These are phyloP conservation scores for Xylariaceae sp. DNA, from an alignment of 2,329 filamentous ascomycete species.

Conservation along the genomic window DNA sequence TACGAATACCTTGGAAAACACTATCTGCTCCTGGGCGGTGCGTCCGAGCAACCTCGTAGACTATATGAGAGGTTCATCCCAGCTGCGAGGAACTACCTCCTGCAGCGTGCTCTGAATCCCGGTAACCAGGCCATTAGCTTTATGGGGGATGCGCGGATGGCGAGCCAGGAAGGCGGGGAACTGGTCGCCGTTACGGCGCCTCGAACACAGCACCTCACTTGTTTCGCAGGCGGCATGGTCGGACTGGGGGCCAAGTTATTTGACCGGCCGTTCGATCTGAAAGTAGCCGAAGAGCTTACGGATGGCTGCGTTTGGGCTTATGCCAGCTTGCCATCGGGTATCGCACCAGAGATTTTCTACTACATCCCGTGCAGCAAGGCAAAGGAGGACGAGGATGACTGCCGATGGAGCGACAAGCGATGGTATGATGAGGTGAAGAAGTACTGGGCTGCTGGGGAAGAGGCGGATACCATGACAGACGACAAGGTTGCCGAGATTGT, in stretches of 20 bases:
- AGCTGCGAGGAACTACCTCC: constrained; percentile 40
- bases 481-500: constrained; percentile 33
- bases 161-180: constrained; percentile 20
- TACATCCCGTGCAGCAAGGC: constrained; percentile 37
- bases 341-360: constrained; percentile 57
- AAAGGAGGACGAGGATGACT: constrained; percentile 23
- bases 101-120: constrained; percentile 40
- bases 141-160: constrained; percentile 40
- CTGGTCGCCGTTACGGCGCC: constrained; percentile 26
- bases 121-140: constrained; percentile 41
- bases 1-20: constrained; percentile 64
- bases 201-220: constrained; percentile 51
- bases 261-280: constrained; percentile 48
- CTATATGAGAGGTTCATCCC: constrained; percentile 42
- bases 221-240: constrained; percentile 62
- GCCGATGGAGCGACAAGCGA: constrained; percentile 28
- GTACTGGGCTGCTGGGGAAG: constrained; percentile 23
- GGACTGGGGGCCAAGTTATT: constrained; percentile 57
- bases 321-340: constrained; percentile 48
- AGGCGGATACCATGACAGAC: constrained; percentile 20
- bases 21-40: constrained; percentile 61
- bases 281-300: constrained; percentile 52
- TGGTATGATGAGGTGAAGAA: constrained; percentile 24
- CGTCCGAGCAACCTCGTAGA: constrained; percentile 43
- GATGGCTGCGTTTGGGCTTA: constrained; percentile 63